These are phyloP conservation scores for Neurospora sp. DNA, from an alignment of 2,329 filamentous ascomycete genomes.

Conservation along the genomic window DNA sequence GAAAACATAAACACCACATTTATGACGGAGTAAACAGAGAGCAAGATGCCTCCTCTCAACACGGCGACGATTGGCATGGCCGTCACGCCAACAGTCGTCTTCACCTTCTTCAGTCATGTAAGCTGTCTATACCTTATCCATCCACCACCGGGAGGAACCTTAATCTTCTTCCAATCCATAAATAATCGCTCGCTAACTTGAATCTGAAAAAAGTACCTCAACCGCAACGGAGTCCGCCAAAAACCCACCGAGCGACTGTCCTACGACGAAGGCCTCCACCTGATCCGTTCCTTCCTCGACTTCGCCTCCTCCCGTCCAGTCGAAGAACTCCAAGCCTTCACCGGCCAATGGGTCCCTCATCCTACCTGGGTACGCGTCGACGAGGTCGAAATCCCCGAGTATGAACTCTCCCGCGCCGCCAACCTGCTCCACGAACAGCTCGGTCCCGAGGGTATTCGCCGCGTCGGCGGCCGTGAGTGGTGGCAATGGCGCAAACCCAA, in stretches of 20 bases:
- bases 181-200: not conserved
- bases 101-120: slow-evolving; percentile 81
- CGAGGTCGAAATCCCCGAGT: slow-evolving; percentile 52
- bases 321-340: slow-evolving; percentile 88
- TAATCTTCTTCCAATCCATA: not conserved
- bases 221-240: slow-evolving; percentile 62
- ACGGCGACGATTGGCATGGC: slow-evolving; percentile 74
- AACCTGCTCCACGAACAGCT: slow-evolving; percentile 60
- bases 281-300: slow-evolving; percentile 76
- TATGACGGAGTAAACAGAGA: not conserved
- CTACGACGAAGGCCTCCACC: slow-evolving; percentile 83
- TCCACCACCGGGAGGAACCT: not conserved
- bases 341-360: slow-evolving; percentile 79
- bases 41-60: slow-evolving; percentile 40
- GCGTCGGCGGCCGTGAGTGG: slow-evolving; percentile 75
- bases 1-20: not conserved
- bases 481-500: slow-evolving; percentile 75
- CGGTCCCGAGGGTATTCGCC: slow-evolving; percentile 62
- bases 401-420: slow-evolving; percentile 57
- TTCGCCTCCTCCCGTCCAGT: slow-evolving; percentile 84
- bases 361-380: slow-evolving; percentile 82
- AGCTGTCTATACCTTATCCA: slow-evolving; percentile 21
- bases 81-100: slow-evolving; percentile 77
- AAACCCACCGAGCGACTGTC: slow-evolving; percentile 86
- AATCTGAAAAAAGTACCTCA: slow-evolving; percentile 57